phyloP scores from a whole-genome alignment of 495 filamentous ascomycete genomes.

The Aspergillus saccharolyticus region DNA sequence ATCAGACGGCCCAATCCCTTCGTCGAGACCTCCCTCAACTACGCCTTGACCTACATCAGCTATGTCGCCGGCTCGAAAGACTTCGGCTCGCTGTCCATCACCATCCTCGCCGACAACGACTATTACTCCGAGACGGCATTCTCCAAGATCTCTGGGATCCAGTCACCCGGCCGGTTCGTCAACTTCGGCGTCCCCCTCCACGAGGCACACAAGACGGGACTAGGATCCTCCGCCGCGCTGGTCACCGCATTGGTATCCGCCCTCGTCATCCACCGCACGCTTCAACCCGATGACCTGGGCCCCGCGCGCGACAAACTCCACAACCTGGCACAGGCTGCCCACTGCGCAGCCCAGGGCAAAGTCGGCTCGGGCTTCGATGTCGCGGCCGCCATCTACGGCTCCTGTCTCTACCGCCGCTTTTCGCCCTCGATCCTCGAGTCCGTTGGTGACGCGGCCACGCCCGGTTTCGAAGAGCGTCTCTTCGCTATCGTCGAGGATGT shows the following conservation, averaged over 20 bases:
- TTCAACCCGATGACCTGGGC: constrained; percentile 55
- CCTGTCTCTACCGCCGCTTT: constrained; percentile 86
- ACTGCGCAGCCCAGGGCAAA: constrained; percentile 95
- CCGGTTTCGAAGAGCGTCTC: constrained; percentile 62
- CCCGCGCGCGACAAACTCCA: constrained; percentile 59
- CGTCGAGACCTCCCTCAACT: constrained; percentile 83
- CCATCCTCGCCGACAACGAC: constrained; percentile 89
- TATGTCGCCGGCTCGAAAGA: constrained; percentile 47
- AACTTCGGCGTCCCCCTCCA: constrained; percentile 70
- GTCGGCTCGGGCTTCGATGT: constrained; percentile 95
- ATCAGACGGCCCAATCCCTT: constrained; percentile 65
- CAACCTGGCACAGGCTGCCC: constrained; percentile 87
- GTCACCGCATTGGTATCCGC: constrained; percentile 86
- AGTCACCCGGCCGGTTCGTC: constrained; percentile 50
- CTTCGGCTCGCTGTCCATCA: constrained; percentile 66
- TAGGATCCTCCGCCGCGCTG: constrained; percentile 91
- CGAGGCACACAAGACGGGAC: constrained; percentile 88
- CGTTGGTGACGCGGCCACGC: constrained; percentile 57
- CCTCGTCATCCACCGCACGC: constrained; percentile 70
- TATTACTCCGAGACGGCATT: constrained; percentile 79
- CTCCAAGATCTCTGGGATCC: constrained; percentile 24
- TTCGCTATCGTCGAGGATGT: constrained; percentile 59
- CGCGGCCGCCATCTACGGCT: constrained; percentile 87
- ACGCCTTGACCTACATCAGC: constrained; percentile 77
- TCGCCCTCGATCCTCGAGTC: constrained; percentile 66